A percentile compares a stretch with the other conserved stretches of the same genome.
Evolutionary conservation across 768 basidiomycete species (phyloP).

Genomic region (Leccinum arenicola): DNA sequence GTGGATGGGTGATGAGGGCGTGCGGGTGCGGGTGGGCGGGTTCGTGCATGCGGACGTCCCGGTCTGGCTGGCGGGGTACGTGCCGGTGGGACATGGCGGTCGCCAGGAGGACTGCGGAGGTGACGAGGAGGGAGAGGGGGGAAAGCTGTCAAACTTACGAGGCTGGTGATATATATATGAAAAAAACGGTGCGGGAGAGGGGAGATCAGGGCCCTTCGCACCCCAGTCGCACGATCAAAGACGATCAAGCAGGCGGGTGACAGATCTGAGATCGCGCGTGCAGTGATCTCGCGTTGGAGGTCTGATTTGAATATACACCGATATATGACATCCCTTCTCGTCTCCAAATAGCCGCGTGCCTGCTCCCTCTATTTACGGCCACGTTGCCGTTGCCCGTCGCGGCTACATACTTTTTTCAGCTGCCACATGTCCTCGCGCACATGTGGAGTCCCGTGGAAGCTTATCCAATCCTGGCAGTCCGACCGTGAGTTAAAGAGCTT

Average conservation of each 20-base stretch:
- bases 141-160: conserved; percentile 43
- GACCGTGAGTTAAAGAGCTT: conserved; percentile 42
- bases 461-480: conserved; percentile 30
- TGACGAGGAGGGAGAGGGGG: conserved; percentile 45
- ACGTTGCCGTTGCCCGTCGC: conserved; percentile 47
- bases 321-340: conserved; percentile 32
- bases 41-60: conserved; percentile 66
- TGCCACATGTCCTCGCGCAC: conserved; percentile 34
- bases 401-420: conserved; percentile 33
- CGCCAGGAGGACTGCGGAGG: conserved; percentile 29
- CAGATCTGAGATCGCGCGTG: conserved; percentile 36
- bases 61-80: conserved; percentile 54
- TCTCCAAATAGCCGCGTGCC: conserved; percentile 58
- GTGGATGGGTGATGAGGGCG: conserved; percentile 41
- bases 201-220: conserved; percentile 42
- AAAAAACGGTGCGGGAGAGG: conserved; percentile 35
- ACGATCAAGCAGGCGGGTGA: conserved; percentile 47
- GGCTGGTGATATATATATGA: conserved; percentile 59
- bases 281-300: conserved; percentile 40
- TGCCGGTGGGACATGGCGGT: conserved; percentile 59
- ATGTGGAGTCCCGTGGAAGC: conserved; percentile 37
- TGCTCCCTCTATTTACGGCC: conserved; percentile 39
- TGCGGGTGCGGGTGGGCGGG: conserved; percentile 43
- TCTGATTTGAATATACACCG: conserved; percentile 38
- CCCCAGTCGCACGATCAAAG: conserved; percentile 61